phyloP scores from a whole-genome alignment of 2,329 filamentous ascomycete genomes.

The Colletotrichum abscissum region DNA sequence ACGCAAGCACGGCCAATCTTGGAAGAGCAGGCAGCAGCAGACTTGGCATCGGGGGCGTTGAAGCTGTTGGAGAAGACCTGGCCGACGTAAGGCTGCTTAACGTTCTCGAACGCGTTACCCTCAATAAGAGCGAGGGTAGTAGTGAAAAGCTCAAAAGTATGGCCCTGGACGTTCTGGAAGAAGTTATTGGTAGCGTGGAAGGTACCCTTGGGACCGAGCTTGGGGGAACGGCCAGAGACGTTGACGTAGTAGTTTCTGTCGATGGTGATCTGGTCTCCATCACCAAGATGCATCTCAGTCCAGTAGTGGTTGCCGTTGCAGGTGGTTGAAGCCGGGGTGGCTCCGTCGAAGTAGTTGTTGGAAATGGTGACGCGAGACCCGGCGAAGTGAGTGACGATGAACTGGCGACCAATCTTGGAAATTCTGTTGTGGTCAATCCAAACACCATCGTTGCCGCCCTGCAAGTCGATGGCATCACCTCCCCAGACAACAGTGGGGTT shows the following conservation, averaged over 20 bases:
- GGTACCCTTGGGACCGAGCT: slow-evolving; percentile 43
- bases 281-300: slow-evolving; percentile 46
- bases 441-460: slow-evolving; percentile 43
- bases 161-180: slow-evolving; percentile 46
- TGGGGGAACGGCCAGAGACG: slow-evolving; percentile 42
- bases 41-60: slow-evolving; percentile 39
- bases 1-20: slow-evolving; percentile 23
- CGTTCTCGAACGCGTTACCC: slow-evolving; percentile 42
- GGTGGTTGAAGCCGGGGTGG: slow-evolving; percentile 44
- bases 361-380: slow-evolving; percentile 48
- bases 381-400: slow-evolving; percentile 50
- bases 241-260: slow-evolving; percentile 44
- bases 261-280: slow-evolving; percentile 50
- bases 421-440: slow-evolving; percentile 52
- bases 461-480: slow-evolving; percentile 45
- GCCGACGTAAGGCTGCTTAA: slow-evolving; percentile 46
- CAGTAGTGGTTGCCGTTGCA: slow-evolving; percentile 48
- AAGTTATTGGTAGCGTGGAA: slow-evolving; percentile 44
- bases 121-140: slow-evolving; percentile 41
- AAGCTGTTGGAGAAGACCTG: slow-evolving; percentile 39
- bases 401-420: slow-evolving; percentile 53
- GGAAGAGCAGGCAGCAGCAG: slow-evolving; percentile 23
- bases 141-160: slow-evolving; percentile 63
- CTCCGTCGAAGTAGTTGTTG: slow-evolving; percentile 53
- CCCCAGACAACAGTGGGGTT: slow-evolving; percentile 54